These are phyloP conservation scores for Logfia minima DNA, from an alignment of 129 eudicot genomes.

Conservation along the genomic window DNA sequence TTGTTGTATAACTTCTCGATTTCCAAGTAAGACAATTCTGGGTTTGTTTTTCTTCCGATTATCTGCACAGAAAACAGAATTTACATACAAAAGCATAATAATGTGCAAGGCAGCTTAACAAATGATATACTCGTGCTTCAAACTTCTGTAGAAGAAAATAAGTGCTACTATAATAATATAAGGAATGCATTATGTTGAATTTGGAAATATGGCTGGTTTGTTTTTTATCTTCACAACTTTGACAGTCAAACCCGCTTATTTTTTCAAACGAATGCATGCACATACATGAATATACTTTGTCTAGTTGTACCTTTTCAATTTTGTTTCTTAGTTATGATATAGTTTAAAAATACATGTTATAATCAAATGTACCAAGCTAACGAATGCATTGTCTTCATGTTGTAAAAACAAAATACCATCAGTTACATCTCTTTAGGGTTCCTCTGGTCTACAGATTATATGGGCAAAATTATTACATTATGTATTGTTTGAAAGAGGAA, in stretches of 20 bases:
- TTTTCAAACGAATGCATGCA: background rate
- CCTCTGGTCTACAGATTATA: background rate
- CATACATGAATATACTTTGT: background rate
- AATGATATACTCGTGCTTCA: background rate
- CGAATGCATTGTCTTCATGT: background rate
- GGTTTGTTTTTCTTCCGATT: slow-evolving; percentile 62
- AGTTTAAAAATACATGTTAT: background rate
- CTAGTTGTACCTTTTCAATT: background rate
- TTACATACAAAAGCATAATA: background rate
- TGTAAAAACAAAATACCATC: background rate
- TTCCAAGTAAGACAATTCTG: slow-evolving; percentile 62
- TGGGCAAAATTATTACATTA: background rate
- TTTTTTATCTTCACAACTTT: background rate
- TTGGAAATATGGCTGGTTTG: background rate
- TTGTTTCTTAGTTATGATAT: background rate
- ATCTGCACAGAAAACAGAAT: slow-evolving; percentile 45
- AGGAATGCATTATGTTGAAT: background rate
- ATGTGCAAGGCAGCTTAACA: background rate
- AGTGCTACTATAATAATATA: background rate
- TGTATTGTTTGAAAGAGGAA: background rate
- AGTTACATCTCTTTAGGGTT: slow-evolving; percentile 1
- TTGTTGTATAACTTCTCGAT: slow-evolving; percentile 64
- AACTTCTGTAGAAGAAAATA: background rate
- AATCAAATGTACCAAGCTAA: background rate
- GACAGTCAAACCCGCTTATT: slow-evolving; percentile 2